Percentiles rank a stretch among this genome's conserved stretches.
These are phyloP conservation scores for Aegilops speltoides DNA, from an alignment of 176 grass and related monocot genomes.

Conservation along the genomic window DNA sequence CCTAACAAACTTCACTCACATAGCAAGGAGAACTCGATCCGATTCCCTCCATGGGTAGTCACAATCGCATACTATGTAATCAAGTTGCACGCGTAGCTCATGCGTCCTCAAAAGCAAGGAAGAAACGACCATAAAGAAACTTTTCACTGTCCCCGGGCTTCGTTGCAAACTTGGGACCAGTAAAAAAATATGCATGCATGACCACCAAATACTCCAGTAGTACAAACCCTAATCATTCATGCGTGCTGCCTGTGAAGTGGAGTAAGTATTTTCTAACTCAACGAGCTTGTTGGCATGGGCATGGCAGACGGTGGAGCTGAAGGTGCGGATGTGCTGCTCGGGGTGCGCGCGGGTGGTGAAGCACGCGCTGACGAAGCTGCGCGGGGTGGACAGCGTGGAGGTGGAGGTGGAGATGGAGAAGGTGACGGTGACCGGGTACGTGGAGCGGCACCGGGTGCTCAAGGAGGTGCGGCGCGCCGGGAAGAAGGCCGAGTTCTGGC, in stretches of 20 bases:
- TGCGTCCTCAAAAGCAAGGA: constrained; percentile 34
- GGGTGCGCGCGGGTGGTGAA: constrained; percentile 92
- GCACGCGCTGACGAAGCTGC: constrained; percentile 62
- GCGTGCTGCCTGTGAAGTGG: not conserved
- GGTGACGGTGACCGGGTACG: constrained; percentile 96
- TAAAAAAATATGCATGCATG: not conserved
- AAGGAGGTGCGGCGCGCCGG: constrained; percentile 90
- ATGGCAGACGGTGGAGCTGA: constrained; percentile 86
- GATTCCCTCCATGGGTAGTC: no score
- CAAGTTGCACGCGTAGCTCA: not conserved
- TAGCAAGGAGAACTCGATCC: no score
- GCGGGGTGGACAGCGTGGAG: constrained; percentile 83
- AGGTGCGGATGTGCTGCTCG: constrained; percentile 95
- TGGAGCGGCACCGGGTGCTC: constrained; percentile 78
- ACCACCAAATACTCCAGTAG: not conserved
- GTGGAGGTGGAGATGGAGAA: constrained; percentile 92
- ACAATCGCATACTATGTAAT: not conserved
- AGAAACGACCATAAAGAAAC: not conserved
- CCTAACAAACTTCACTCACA: no score
- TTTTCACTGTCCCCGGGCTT: not conserved
- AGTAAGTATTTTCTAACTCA: not conserved
- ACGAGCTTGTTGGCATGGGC: not conserved
- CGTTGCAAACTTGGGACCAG: not conserved
- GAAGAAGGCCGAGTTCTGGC: constrained; percentile 99
- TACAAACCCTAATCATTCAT: not conserved